Conservation (phyloP, 1,284 basidiomycete genomes). For the Puccinia horiana region DNA sequence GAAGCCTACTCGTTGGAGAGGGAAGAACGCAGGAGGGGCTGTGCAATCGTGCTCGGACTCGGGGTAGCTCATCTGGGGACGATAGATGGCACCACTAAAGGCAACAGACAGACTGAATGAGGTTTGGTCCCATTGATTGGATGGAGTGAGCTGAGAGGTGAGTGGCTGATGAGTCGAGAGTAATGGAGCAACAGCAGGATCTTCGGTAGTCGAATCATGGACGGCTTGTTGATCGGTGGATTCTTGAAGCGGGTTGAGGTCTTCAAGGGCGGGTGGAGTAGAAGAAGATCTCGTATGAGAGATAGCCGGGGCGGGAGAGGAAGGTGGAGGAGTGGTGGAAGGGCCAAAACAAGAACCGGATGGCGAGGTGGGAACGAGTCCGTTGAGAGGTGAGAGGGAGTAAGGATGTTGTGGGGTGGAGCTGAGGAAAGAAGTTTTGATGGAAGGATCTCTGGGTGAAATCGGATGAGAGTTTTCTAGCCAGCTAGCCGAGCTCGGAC, state of each 20-base stretch:
- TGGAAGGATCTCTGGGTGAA: neutral
- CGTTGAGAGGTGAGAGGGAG: slow-evolving; percentile 38
- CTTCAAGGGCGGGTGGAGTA: neutral
- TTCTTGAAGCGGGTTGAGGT: neutral
- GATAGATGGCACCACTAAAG: slow-evolving; percentile 45
- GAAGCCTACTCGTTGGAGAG: slow-evolving; percentile 56
- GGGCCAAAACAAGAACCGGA: slow-evolving; percentile 41
- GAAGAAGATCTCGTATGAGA: neutral
- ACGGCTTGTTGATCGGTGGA: neutral
- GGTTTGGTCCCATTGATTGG: slow-evolving; percentile 41
- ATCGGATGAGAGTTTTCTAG: neutral
- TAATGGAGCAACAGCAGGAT: neutral
- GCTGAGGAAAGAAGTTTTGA: slow-evolving; percentile 20
- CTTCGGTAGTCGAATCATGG: neutral
- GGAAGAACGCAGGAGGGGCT: slow-evolving; percentile 57
- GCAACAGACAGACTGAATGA: slow-evolving; percentile 47
- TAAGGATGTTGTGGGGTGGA: slow-evolving; percentile 20
- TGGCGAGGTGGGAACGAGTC: slow-evolving; percentile 40
- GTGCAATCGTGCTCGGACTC: slow-evolving; percentile 34
- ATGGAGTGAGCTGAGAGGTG: neutral
- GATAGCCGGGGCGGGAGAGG: neutral
- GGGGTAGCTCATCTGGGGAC: slow-evolving; percentile 21
- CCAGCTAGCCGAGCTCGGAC: slow-evolving; percentile 33
- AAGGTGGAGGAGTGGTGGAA: slow-evolving; percentile 15
- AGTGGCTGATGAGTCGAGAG: neutral